These are phyloP conservation scores for Fusarium kyushuense DNA, from an alignment of 2,329 filamentous ascomycete species.

Conservation along the genomic window DNA sequence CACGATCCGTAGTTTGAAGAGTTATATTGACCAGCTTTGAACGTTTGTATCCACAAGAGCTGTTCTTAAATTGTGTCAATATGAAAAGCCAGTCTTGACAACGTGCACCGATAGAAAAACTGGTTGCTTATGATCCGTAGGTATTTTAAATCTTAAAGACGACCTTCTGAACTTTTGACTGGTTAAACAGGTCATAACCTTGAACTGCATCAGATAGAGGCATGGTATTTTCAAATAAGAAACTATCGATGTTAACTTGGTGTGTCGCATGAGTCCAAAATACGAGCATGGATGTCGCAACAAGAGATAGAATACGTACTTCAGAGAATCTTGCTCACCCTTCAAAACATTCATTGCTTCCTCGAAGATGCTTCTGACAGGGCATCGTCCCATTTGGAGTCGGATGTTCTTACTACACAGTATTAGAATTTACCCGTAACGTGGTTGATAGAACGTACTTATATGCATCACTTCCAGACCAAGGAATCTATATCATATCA, in stretches of 20 bases:
- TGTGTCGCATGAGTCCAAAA: neutral
- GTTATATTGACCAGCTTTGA: too few relatives aligned
- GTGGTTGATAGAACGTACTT: constrained; percentile 52
- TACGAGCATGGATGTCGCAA: neutral
- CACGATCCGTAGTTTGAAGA: too few relatives aligned
- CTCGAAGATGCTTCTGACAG: constrained; percentile 76
- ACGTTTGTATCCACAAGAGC: too few relatives aligned
- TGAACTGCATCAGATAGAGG: constrained; percentile 73
- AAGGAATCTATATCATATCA: constrained; percentile 65
- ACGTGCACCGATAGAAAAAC: too few relatives aligned
- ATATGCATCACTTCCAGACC: constrained; percentile 73
- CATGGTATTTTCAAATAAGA: constrained; percentile 82
- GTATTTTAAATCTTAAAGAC: constrained; percentile 61
- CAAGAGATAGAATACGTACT: constrained; percentile 59
- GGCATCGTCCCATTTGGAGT: constrained; percentile 82
- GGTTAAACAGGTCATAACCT: constrained; percentile 78
- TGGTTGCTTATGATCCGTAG: neutral
- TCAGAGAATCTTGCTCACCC: constrained; percentile 73
- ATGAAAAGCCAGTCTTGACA: too few relatives aligned
- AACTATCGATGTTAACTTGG: constrained; percentile 58
- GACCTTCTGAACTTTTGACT: constrained; percentile 79
- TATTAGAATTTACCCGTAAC: constrained; percentile 26
- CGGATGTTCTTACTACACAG: constrained; percentile 73
- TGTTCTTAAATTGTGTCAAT: too few relatives aligned
- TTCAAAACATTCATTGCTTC: constrained; percentile 73